Base-by-base conservation (phyloP, 2,329 filamentous ascomycete species). In the Parastagonospora nodorum region DNA sequence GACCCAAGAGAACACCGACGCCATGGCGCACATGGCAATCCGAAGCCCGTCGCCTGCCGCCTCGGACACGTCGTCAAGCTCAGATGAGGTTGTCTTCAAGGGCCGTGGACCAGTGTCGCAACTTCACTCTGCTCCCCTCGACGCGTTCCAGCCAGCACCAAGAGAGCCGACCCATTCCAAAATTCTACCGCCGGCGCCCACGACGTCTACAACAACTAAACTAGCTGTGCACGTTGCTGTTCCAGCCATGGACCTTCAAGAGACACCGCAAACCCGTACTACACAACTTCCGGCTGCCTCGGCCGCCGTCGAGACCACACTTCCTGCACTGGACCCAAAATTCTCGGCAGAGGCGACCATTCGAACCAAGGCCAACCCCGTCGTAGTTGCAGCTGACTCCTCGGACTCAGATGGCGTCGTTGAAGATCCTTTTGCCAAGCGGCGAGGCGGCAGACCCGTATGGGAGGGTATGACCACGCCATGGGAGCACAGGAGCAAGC, bases 21-120 rank as follows among this genome's bases (percentile, higher is more conserved):
- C 67, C 10, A 69, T 71, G 60, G 67, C 61, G 8, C 53, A 66
- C 2, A 67, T 70, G 65, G 64, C 60, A 0, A 66, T 73, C 38
- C 75, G 75, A 27, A 72, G 67, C 32, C 63, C 74, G 2, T 78
- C 76, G 5, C 67, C 67, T 7, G 54, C 61, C 4, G 47, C 41
- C 4, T 73, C 68, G 4, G 51, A 60, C n/a, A 44, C 55, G 1
- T 63, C 58, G 11, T 64, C 59, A 8, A 63, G 53, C 27, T 52
- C 87, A 63, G 88, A 89, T 41, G 90, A 96, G 57, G 77, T 90
- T 5, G 55, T 74, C 14, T 75, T 75, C 55, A 58, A 55, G 51
- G 72, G 72, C 7, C 68, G 72, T 40, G 51, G 50, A 11, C 52
- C 54, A 12, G 51, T 48, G 14, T 44, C 52, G 12, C n/a, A 32